Evolutionary conservation across 2,329 filamentous ascomycete genomes (phyloP).

Genomic region (Aspergillus candidus): DNA sequence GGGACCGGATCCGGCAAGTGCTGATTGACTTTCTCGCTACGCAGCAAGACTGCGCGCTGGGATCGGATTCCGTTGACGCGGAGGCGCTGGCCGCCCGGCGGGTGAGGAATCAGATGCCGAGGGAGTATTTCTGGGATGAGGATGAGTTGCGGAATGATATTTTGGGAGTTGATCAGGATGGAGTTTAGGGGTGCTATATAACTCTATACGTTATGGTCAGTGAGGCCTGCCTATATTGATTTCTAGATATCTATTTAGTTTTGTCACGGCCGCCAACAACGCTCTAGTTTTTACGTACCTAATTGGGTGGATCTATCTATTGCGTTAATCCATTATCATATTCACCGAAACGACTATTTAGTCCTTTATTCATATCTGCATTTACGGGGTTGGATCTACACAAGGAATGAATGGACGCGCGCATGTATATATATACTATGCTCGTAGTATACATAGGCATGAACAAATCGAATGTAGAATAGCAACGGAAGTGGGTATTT

Average conservation of each 20-base stretch:
- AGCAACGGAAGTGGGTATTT: slow-evolving; percentile 8
- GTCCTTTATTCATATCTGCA: neutral
- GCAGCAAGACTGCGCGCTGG: slow-evolving; percentile 26
- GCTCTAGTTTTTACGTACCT: neutral
- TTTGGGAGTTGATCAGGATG: slow-evolving; percentile 6
- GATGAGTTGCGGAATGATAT: slow-evolving; percentile 24
- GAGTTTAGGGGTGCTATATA: neutral
- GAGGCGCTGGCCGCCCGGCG: slow-evolving; percentile 20
- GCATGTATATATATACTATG: neutral
- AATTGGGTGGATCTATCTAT: slow-evolving; percentile 1
- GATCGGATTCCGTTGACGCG: slow-evolving; percentile 16
- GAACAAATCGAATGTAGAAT: too few species aligned
- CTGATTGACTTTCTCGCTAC: slow-evolving; percentile 22
- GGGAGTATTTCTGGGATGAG: slow-evolving; percentile 23
- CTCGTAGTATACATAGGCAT: too few species aligned
- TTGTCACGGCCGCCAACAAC: too few species aligned
- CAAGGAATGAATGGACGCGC: neutral
- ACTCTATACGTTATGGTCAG: neutral
- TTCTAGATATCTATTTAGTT: too few species aligned
- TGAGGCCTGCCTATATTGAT: too few species aligned
- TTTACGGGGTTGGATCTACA: neutral
- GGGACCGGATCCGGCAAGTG: slow-evolving; percentile 22
- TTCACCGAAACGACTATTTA: too few species aligned
- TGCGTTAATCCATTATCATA: too few species aligned
- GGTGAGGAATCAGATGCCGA: slow-evolving; percentile 7